Evolutionary conservation across 805 yeast genomes (phyloP), one percentile per base, ranked within the genome.

Genomic region (Wickerhamomyces rabaulensis): DNA sequence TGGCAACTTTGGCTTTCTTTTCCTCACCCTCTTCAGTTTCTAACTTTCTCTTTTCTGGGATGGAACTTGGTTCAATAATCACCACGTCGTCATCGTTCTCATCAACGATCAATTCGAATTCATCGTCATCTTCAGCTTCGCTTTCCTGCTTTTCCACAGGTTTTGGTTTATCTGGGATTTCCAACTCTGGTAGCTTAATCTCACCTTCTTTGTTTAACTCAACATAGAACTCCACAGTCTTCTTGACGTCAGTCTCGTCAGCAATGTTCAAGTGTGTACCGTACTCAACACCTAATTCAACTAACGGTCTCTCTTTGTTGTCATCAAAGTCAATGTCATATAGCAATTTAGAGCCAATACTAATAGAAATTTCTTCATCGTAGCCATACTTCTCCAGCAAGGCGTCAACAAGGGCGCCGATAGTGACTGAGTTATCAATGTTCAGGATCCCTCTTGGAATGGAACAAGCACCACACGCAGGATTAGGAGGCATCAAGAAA

Each of bases 321-420:
- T 91, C 98, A 42, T 88, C 96, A 62, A 87, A 90, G 58, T 92
- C 99, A 47, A 74, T 74, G 65, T 94, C 99, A 55, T 87, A 88
- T 9, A 94, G 62, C 49, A 94, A 71, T 53, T 76, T 56, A 20
- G 57, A 52, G 33, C 83, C 84, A 22, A 82, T 68, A 19, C 84
- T 74, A 7, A 87, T 59, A 3, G 88, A 74, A 35, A 76, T 54
- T 40, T 74, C 81, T 35, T 73, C 80, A 1, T 67, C 78, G 59
- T 80, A 87, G 0, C 70, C 71, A 55, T 84, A 82, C 44, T 72
- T 71, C 1, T 55, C 58, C 23, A 71, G 62, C 4, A 91, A 58
- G 3, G 66, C 53, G 3, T 75, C 73, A 10, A 89, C 68, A 12
- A 92, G 61, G n/a, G 75, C 70, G 1, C 61, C 58, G 4, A 92